Percentiles rank a stretch among this genome's conserved stretches.
These are phyloP conservation scores for Ascochyta pisi DNA, from an alignment of 2,329 filamentous ascomycete genomes.

Conservation along the genomic window DNA sequence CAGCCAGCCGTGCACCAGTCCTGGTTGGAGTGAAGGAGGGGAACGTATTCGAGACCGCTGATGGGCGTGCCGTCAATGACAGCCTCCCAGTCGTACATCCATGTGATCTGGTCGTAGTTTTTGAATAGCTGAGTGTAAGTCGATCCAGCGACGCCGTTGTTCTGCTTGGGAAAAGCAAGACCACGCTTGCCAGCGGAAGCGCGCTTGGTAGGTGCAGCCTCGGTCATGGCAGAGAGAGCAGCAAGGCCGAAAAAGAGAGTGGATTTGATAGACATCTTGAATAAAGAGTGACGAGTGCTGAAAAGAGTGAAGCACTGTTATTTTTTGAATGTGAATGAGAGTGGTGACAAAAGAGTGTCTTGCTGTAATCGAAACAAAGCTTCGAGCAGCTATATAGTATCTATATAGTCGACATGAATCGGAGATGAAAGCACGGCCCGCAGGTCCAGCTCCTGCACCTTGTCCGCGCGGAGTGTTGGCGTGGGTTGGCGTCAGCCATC, in stretches of 20 bases:
- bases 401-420: slow-evolving; percentile 16
- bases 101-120: slow-evolving; percentile 53
- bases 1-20: slow-evolving; percentile 39
- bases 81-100: slow-evolving; percentile 73
- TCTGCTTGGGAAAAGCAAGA: slow-evolving; percentile 38
- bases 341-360: slow-evolving; percentile 20
- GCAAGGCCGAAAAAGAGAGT: slow-evolving; percentile 37
- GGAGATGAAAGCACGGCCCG: slow-evolving; percentile 20
- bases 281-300: slow-evolving; percentile 15
- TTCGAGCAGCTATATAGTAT: slow-evolving; percentile 9
- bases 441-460: slow-evolving; percentile 19
- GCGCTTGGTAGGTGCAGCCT: slow-evolving; percentile 38
- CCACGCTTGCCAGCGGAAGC: slow-evolving; percentile 37
- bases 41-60: slow-evolving; percentile 64
- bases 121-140: slow-evolving; percentile 32
- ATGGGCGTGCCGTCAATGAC: slow-evolving; percentile 52
- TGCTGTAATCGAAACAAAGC: slow-evolving; percentile 12
- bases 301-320: slow-evolving; percentile 19
- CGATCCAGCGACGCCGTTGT: slow-evolving; percentile 33
- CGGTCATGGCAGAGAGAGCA: slow-evolving; percentile 36
- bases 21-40: slow-evolving; percentile 54
- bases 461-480: slow-evolving; percentile 19
- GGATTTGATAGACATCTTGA: slow-evolving; percentile 17
- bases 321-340: slow-evolving; percentile 4
- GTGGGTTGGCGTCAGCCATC: slow-evolving; percentile 15